A percentile compares a stretch with the other conserved stretches of the same genome.
These are phyloP conservation scores for Aspergillus baeticus DNA, from an alignment of 495 filamentous ascomycete genomes.

Conservation along the genomic window DNA sequence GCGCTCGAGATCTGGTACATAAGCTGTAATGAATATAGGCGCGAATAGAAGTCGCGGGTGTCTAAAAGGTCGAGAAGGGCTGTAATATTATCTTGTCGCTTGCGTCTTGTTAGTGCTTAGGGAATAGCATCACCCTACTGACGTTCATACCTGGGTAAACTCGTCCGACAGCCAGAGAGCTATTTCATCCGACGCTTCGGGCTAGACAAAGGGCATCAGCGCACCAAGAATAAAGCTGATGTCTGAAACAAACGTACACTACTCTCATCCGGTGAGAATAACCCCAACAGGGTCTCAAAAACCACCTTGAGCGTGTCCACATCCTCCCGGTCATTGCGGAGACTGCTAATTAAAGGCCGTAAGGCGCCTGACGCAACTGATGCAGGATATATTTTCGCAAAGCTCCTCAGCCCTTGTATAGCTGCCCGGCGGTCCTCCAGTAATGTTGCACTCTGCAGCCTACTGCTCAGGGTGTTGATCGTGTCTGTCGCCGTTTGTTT, in stretches of 20 bases:
- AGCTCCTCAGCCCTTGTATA: constrained; percentile 89
- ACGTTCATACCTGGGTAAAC: constrained; percentile 77
- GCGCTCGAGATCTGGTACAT: constrained; percentile 83
- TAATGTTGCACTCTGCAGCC: constrained; percentile 81
- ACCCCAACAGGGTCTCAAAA: constrained; percentile 89
- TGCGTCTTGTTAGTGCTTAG: constrained; percentile 41
- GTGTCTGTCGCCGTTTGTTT: constrained; percentile 96
- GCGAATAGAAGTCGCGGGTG: constrained; percentile 84
- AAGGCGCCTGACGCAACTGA: constrained; percentile 92
- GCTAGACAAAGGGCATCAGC: constrained; percentile 48
- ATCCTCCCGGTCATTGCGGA: constrained; percentile 89
- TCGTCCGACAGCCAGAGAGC: constrained; percentile 96
- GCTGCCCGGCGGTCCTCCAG: constrained; percentile 92
- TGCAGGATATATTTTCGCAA: constrained; percentile 93
- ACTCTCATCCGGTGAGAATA: constrained; percentile 73
- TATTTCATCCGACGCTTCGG: constrained; percentile 96
- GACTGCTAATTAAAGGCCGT: constrained; percentile 77
- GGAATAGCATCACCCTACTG: constrained; percentile 12
- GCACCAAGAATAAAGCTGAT: background rate
- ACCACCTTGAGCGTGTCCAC: constrained; percentile 94
- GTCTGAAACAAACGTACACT: constrained; percentile 51
- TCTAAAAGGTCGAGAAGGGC: constrained; percentile 87
- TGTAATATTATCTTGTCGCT: constrained; percentile 96
- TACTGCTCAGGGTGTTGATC: constrained; percentile 81
- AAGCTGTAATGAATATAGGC: constrained; percentile 88